Base-by-base conservation (phyloP, 257 asterid species). In the Gentiana macrophylla region DNA sequence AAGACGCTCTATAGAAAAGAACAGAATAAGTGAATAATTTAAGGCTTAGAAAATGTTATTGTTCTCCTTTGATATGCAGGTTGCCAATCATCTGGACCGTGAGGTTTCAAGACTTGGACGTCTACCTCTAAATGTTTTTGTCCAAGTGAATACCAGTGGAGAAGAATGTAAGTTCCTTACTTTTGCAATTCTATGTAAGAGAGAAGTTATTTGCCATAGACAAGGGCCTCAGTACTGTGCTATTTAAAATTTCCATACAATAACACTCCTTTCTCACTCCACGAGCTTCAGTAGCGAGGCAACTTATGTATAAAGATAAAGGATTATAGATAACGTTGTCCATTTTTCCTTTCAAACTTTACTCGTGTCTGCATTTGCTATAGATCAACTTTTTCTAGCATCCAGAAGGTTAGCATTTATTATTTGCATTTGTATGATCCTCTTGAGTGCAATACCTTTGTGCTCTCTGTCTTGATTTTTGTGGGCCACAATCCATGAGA, bases 71-170 rank as follows among this genome's bases (percentile, higher is more conserved):
- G 55, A 61, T 70, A 56, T 37, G 56, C 74, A 88, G 96, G 67
- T 84, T 44, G 87, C 95, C 35, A 82, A 70, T 63, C 66, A 64
- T 77, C 95, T 88, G 62, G 94, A 88, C 52, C 88, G 94, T 65
- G 82, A 63, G 15, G 80, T 84, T 64, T 84, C 88, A 62, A 80
- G 63, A 56, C 63, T 84, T 55, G 86, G 88, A 56, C 77, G 94
- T 72, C 79, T 62, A 53, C 95, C 91, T 59, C 61, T 88, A 72
- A 84, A 78, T 73, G 84, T 88, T 53, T 64, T 88, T 80, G 86
- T 88, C 61, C 96, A 88, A 70, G 96, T 84, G 65, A 88, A 88
- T 76, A 80, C 96, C 56, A 84, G 95, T 6, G 95, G 96, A 71
- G 96, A 88, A 79, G 81, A 49, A 72, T 88, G 96, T 88, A 76